Evolutionary conservation across 495 filamentous ascomycete species (phyloP), one percentile per base, ranked within the genome.

Genomic region (Terfezia claveryi): DNA sequence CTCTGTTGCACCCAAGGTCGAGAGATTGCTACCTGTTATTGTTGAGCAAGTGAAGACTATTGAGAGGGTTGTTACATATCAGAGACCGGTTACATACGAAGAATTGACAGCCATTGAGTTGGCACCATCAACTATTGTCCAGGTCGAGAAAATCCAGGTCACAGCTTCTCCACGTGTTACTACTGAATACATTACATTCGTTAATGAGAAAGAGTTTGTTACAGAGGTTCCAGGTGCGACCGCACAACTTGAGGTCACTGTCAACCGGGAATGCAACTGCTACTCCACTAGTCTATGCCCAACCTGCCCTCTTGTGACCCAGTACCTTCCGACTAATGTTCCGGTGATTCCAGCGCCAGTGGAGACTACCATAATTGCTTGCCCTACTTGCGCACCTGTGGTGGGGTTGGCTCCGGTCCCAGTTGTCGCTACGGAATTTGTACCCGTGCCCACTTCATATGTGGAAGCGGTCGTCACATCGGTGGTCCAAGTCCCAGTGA

Each of bases 11-110:
- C 27, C 27, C 27, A 32, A 32, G 27, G 7, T 32, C 41, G 17
- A 14, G 41, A 46, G 1, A 14, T 20, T 46, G 12, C 41, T 8
- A 46, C 41, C 41, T 20, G 41, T 46, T 46, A 46, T 46, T 46
- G 41, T 46, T 20, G 41, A 46, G 41, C 14, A 46, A 46, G 41
- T 46, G 17, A 36, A 53, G 37, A 59, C 61, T 10, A 53, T 57
- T 38, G 52, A 20, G 10, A 10, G 37, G 20, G 57, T 55, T 38
- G 52, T 62, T 38, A 51, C 59, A 14, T 51, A 36, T 37, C 51
- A 14, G 14, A 46, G 6, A 20, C 41, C 41, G 2, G 41, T 46
- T 5, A 46, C 41, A 46, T 46, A 46, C 41, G 41, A 46, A 8
- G 17, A 20, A 14, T 46, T 46, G 41, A 46, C 41, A 14, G 8